Percentiles rank a stretch among this genome's conserved stretches.
These are phyloP conservation scores for Hyaloscypha hepaticicola DNA, from an alignment of 495 filamentous ascomycete genomes.

Conservation along the genomic window DNA sequence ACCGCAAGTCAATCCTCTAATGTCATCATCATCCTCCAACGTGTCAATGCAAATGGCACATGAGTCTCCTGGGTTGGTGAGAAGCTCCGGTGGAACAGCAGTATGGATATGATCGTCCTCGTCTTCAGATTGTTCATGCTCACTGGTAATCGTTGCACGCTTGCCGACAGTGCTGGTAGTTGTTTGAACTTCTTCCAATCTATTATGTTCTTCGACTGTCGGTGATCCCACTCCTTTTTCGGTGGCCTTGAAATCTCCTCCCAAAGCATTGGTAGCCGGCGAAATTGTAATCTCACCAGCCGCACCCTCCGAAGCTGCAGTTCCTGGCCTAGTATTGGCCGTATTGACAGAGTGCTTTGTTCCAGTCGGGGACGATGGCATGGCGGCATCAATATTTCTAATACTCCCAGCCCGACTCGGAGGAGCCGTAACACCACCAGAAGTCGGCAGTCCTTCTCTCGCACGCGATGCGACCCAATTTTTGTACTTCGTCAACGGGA, in stretches of 20 bases:
- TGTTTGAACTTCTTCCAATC: conserved; percentile 26
- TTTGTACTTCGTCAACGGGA: conserved; percentile 95
- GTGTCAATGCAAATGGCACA: conserved; percentile 96
- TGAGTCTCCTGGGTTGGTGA: conserved; percentile 86
- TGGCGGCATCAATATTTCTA: conserved; percentile 57
- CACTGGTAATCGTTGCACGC: conserved; percentile 16
- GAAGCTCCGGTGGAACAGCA: conserved; percentile 76
- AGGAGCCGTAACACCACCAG: conserved; percentile 80
- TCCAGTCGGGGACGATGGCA: conserved; percentile 28
- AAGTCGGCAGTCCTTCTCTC: conserved; percentile 75
- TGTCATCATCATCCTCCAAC: conserved; percentile 92
- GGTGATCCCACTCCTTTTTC: conserved; percentile 12
- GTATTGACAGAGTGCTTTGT: conserved; percentile 30
- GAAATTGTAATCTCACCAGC: conserved; percentile 13
- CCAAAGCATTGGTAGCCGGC: conserved; percentile 11
- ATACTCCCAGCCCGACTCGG: conserved; percentile 67
- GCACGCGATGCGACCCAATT: conserved; percentile 84
- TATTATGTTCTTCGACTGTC: conserved; percentile 17
- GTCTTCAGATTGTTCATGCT: conserved; percentile 59
- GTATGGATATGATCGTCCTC: conserved; percentile 85
- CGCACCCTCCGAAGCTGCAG: conserved; percentile 21
- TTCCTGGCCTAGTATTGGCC: conserved; percentile 16
- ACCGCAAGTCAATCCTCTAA: conserved; percentile 88
- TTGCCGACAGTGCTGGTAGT: conserved; percentile 30
- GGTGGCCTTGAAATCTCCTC: conserved; percentile 11